Base-by-base conservation (phyloP, 441 rosid genomes). In the Populus hybrid region DNA sequence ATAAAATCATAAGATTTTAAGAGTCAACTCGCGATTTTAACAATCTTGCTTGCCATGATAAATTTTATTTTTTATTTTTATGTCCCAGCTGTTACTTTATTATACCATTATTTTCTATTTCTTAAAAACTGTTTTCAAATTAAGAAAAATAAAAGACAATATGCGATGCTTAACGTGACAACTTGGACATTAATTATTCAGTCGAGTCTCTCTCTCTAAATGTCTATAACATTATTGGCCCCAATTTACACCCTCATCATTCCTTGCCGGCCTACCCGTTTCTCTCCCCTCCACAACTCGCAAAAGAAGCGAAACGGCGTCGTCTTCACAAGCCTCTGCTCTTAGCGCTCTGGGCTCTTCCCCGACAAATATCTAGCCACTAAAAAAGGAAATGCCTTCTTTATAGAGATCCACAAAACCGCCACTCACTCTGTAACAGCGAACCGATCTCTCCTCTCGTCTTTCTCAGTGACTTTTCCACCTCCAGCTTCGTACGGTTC, bases 381-480 rank as follows among this genome's bases (percentile, higher is more conserved):
- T 53, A 1, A 18, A 53, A 50, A 0, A 50, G 59, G n/a, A 50
- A 50, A 50, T 18, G 59, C 59, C 59, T 16, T 50, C n/a, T 53
- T 18, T 53, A 5, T 53, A 53, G 68, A 65, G 32, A 65, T 26
- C 35, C 2, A 69, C 26, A 14, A 69, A n/a, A 18, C 38, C 50
- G 2, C 72, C 72, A 8, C 24, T 69, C 71, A 28, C 30, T n/a
- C 71, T 30, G 8, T 21, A 23, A 9, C 68, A 28, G 30, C 68
- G 68, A 23, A 2, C 32, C 68, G 32, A 24, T 24, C 68, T 65
- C 6, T 16, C 10, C 63, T 9, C 63, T 57, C 7, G 16, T 5
- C 28, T 6, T 0, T 69, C 57, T 72, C 23, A 73, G 85, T 86
- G 90, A 64, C 87, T 78, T 76, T 85, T 21, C 50, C 76, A 42